Percentiles rank a stretch among this genome's conserved stretches.
Conservation (phyloP, 1,284 basidiomycete species). For the Sporisorium sorghi region DNA sequence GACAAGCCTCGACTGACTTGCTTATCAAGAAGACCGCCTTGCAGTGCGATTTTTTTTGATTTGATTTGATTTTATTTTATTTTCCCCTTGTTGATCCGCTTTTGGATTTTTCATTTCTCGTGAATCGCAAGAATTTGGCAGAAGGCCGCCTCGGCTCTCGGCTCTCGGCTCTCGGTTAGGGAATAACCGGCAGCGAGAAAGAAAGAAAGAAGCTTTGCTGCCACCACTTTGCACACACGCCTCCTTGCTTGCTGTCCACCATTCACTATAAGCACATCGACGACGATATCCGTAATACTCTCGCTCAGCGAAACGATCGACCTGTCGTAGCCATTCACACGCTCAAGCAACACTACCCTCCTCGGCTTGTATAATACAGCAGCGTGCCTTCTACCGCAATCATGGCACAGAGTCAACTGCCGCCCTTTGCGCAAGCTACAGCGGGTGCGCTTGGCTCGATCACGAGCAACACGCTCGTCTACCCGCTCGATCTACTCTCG, state of each 20-base stretch:
- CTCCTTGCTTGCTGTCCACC: neutral
- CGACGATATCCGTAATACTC: too few relatives aligned
- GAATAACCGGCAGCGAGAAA: neutral
- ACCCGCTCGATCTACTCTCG: conserved; percentile 72
- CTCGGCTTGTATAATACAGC: too few relatives aligned
- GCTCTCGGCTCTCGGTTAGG: neutral
- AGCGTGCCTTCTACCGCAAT: too few relatives aligned
- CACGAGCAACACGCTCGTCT: conserved; percentile 71
- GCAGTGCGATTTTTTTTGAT: neutral
- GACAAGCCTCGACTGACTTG: neutral
- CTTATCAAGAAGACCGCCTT: neutral
- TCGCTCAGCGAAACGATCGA: too few relatives aligned
- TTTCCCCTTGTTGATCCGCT: neutral
- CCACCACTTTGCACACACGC: neutral
- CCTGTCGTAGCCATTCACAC: too few relatives aligned
- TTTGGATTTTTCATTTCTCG: neutral
- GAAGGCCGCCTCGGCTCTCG: neutral
- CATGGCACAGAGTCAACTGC: conserved; percentile 56
- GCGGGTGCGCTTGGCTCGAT: conserved; percentile 70
- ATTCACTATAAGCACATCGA: too few relatives aligned
- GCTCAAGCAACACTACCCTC: neutral
- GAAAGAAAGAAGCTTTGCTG: too few relatives aligned
- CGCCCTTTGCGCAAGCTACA: conserved; percentile 71
- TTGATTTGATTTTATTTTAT: too few relatives aligned
- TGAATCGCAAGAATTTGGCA: neutral